Evolutionary conservation across 202 grass and related monocot genomes (phyloP), one percentile per base, ranked within the genome.

Genomic region (Setaria italica): DNA sequence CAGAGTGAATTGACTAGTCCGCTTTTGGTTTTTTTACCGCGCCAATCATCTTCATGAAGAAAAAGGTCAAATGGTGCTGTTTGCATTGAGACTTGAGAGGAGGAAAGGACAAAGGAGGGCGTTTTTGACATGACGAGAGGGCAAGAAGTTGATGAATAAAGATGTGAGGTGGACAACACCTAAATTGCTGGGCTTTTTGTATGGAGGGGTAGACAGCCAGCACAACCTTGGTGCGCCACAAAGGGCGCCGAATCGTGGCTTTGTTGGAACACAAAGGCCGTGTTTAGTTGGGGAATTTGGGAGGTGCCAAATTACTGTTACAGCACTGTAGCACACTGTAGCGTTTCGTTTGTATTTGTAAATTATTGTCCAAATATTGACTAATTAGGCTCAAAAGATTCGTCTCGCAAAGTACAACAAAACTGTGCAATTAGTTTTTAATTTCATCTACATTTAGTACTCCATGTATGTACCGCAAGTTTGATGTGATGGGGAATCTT

Each of bases 61-160:
- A 69, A 82, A 76, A 74, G 69, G 74, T 63, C 48, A 58, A 78
- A 79, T 47, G 54, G 32, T 39, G 74, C 50, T 68, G 54, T 79
- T 60, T 59, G 17, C 79, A 39, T 55, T 42, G 76, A 16, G 72
- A 67, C 25, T 25, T 25, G 25, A 25, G 25, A 25, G 25, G 25
- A 25, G 25, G 25, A 25, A 25, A 20, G 63, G 5, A 9, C 16
- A 89, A 90, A 87, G 77, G 68, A 35, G 32, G 69, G 69, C 70
- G 45, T 83, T 83, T 83, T 91, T 86, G 86, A 84, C 80, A 80
- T 86, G 45, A 62, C 51, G 37, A 65, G 48, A 70, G 43, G 47
- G 87, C 46, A 48, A 78, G 56, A 72, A 88, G 73, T 82, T 83
- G 73, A 88, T 83, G 86, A 83, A 65, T 72, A 88, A 88, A 78